These are phyloP conservation scores for Musa troglodytarum DNA, from an alignment of 176 grass and related monocot species.

Conservation along the genomic window DNA sequence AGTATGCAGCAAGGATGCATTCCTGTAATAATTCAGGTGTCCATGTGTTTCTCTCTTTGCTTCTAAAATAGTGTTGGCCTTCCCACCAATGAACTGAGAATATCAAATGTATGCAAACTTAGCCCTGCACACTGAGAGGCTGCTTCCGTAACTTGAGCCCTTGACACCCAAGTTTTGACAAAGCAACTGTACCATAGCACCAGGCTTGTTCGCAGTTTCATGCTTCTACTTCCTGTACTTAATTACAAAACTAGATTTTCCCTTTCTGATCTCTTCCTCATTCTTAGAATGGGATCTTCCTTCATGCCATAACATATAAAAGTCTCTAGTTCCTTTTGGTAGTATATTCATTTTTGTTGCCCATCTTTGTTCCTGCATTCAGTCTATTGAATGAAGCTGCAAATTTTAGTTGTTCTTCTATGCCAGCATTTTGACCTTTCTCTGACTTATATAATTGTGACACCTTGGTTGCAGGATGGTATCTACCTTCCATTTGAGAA, in stretches of 20 bases:
- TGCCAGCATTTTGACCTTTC: neutral
- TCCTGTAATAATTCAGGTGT: slow-evolving; percentile 96
- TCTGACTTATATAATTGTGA: neutral
- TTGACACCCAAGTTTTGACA: neutral
- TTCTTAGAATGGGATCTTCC: neutral
- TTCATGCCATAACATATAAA: neutral
- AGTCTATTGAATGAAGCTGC: neutral
- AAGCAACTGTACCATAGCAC: neutral
- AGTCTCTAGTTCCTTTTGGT: neutral
- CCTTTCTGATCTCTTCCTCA: neutral
- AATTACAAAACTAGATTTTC: neutral
- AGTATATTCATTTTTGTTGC: neutral
- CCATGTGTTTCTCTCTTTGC: slow-evolving; percentile 8
- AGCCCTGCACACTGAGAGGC: neutral
- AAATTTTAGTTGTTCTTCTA: no score
- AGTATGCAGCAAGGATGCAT: slow-evolving; percentile 89
- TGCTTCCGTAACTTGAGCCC: neutral
- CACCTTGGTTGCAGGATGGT: slow-evolving; percentile 59
- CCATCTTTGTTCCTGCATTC: neutral
- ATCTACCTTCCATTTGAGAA: slow-evolving; percentile 91
- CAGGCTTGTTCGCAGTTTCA: neutral
- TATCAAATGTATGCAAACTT: neutral
- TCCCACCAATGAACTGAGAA: neutral
- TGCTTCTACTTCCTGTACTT: neutral
- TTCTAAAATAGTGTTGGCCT: neutral